Conservation (phyloP, 2,329 filamentous ascomycete genomes). For the Cladophialophora immunda region DNA sequence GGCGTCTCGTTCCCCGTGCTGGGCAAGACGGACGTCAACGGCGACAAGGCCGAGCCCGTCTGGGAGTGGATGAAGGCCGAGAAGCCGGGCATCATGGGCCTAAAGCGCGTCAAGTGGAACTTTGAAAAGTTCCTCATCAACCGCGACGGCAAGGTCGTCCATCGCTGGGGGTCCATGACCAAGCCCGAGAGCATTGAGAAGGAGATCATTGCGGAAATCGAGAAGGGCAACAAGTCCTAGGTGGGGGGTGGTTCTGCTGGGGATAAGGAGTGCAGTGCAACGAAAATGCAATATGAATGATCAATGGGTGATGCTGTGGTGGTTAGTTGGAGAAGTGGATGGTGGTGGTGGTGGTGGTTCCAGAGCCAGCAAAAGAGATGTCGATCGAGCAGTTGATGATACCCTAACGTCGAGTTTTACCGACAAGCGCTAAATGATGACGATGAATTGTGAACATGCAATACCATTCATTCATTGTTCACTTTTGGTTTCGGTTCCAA, state of each 20-base stretch:
- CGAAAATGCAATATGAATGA: background rate
- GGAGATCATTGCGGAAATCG: constrained; percentile 77
- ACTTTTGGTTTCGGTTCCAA: background rate
- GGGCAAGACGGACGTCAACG: constrained; percentile 94
- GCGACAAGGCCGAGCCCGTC: constrained; percentile 78
- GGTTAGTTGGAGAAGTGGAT: background rate
- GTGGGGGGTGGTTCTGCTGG: too few relatives aligned
- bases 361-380: background rate
- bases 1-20: constrained; percentile 91
- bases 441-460: background rate
- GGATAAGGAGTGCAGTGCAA: too few relatives aligned
- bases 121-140: constrained; percentile 98
- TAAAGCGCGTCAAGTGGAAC: constrained; percentile 97
- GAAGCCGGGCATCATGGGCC: constrained; percentile 82
- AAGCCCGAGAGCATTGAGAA: constrained; percentile 84
- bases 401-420: constrained; percentile 1
- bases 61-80: constrained; percentile 77
- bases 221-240: constrained; percentile 55
- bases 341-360: too few relatives aligned
- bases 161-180: constrained; percentile 85
- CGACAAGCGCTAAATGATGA: constrained; percentile 9
- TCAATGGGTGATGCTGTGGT: background rate
- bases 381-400: background rate
- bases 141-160: constrained; percentile 83
- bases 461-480: constrained; percentile 6